These are phyloP conservation scores for Starmerella riodocensis DNA, from an alignment of 805 yeast species.

Conservation along the genomic window DNA sequence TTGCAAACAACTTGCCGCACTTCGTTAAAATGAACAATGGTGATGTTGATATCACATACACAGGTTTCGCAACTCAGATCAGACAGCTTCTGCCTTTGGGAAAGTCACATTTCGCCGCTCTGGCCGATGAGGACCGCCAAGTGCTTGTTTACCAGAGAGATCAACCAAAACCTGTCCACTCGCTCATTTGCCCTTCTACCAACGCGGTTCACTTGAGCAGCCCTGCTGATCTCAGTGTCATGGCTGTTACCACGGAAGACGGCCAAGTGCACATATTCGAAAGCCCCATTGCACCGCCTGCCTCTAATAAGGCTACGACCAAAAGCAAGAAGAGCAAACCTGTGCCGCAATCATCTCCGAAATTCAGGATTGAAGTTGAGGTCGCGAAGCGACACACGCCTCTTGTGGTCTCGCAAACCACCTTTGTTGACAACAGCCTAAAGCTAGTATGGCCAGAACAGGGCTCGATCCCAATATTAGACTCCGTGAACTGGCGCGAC, in stretches of 20 bases:
- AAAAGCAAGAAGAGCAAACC: slow-evolving; percentile 7
- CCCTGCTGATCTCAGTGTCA: slow-evolving; percentile 20
- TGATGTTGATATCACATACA: slow-evolving; percentile 40
- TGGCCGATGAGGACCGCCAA: slow-evolving; percentile 71
- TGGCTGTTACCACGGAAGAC: slow-evolving; percentile 56
- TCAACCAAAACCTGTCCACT: slow-evolving; percentile 34
- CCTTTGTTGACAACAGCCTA: slow-evolving; percentile 16
- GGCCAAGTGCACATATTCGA: slow-evolving; percentile 63
- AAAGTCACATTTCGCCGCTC: slow-evolving; percentile 43
- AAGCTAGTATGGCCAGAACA: slow-evolving; percentile 26
- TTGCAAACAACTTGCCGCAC: slow-evolving; percentile 57
- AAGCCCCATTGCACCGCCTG: slow-evolving; percentile 4
- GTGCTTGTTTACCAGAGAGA: slow-evolving; percentile 51
- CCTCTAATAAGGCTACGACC: slow-evolving; percentile 7
- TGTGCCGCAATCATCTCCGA: slow-evolving; percentile 7
- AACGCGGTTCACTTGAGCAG: slow-evolving; percentile 36
- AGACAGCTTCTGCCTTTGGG: slow-evolving; percentile 33
- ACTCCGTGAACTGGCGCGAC: slow-evolving; percentile 24
- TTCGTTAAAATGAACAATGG: slow-evolving; percentile 33
- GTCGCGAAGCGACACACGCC: slow-evolving; percentile 6
- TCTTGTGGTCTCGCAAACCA: slow-evolving; percentile 7
- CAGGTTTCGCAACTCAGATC: slow-evolving; percentile 68
- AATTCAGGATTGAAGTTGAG: slow-evolving; percentile 10
- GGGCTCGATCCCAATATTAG: slow-evolving; percentile 25
- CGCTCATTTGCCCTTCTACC: slow-evolving; percentile 53